Conservation (phyloP, 495 filamentous ascomycete genomes). For the Penicillium chermesinum region DNA sequence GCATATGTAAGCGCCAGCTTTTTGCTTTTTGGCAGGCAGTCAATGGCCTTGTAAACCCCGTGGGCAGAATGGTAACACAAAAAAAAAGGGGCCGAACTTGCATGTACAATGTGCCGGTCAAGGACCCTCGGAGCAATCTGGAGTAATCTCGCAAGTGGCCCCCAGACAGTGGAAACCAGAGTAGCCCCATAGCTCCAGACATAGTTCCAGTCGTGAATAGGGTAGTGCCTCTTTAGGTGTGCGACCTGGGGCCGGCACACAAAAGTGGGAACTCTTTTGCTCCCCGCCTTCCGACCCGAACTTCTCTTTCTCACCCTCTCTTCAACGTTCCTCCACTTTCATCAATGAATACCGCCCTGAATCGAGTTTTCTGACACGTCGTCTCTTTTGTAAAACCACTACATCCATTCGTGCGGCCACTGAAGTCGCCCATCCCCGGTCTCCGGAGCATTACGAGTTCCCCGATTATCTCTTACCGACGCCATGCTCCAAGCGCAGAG, state of each 20-base stretch:
- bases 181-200: too few relatives aligned
- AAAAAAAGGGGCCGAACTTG: constrained; percentile 14
- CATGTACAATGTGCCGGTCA: constrained; percentile 20
- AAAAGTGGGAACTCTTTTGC: constrained; percentile 17
- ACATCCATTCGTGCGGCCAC: background rate
- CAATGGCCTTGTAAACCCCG: background rate
- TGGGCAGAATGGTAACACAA: constrained; percentile 8
- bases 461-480: constrained; percentile 25
- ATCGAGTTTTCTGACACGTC: constrained; percentile 22
- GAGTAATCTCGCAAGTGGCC: background rate
- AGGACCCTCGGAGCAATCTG: constrained; percentile 4
- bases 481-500: constrained; percentile 49
- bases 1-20: background rate
- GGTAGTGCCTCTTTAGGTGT: too few relatives aligned
- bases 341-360: constrained; percentile 24
- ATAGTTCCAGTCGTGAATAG: too few relatives aligned
- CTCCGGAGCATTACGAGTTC: constrained; percentile 36
- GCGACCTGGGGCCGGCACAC: constrained; percentile 16
- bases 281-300: constrained; percentile 31
- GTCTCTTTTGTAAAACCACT: constrained; percentile 8
- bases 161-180: background rate
- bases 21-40: background rate
- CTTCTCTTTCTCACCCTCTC: constrained; percentile 17
- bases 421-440: background rate
- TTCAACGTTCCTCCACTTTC: constrained; percentile 6